phyloP scores from a whole-genome alignment of 345 rosid genomes.

The Streptanthus diversifolius region DNA sequence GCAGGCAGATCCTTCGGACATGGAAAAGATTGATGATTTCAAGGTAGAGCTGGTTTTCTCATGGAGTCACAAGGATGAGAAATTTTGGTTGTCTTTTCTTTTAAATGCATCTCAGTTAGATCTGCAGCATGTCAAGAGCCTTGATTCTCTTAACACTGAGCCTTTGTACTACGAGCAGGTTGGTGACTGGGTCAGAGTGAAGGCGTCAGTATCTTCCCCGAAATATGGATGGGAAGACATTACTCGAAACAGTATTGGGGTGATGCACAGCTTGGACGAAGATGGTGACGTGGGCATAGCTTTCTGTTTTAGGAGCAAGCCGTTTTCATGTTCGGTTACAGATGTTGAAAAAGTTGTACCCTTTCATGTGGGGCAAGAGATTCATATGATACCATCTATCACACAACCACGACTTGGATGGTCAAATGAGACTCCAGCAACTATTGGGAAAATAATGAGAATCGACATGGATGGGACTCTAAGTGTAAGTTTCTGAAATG shows the following conservation, averaged over 20 bases:
- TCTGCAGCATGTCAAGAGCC: neutral
- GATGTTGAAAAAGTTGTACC: slow-evolving; percentile 88
- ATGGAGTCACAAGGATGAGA: slow-evolving; percentile 9
- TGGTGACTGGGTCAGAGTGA: slow-evolving; percentile 96
- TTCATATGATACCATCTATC: slow-evolving; percentile 70
- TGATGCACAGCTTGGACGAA: slow-evolving; percentile 91
- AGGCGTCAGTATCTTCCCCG: slow-evolving; percentile 92
- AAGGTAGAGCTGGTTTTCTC: slow-evolving; percentile 54
- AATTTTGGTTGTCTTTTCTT: neutral
- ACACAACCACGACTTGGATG: slow-evolving; percentile 94
- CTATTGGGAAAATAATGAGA: slow-evolving; percentile 76
- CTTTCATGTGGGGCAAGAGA: slow-evolving; percentile 87
- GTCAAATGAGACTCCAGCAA: slow-evolving; percentile 94
- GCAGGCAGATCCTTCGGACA: slow-evolving; percentile 99
- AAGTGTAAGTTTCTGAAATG: slow-evolving; percentile 57
- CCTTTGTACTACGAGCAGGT: slow-evolving; percentile 50
- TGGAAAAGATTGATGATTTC: slow-evolving; percentile 96
- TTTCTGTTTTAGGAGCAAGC: slow-evolving; percentile 90
- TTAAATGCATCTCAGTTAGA: slow-evolving; percentile 16
- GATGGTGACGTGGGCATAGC: slow-evolving; percentile 95
- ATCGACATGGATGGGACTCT: slow-evolving; percentile 97
- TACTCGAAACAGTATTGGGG: slow-evolving; percentile 71
- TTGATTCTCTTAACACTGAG: slow-evolving; percentile 19
- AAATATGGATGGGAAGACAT: slow-evolving; percentile 98
- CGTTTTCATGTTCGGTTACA: slow-evolving; percentile 85